Conservation (phyloP, 1,139 yeast species). For the Saccharomyces hybrid region DNA sequence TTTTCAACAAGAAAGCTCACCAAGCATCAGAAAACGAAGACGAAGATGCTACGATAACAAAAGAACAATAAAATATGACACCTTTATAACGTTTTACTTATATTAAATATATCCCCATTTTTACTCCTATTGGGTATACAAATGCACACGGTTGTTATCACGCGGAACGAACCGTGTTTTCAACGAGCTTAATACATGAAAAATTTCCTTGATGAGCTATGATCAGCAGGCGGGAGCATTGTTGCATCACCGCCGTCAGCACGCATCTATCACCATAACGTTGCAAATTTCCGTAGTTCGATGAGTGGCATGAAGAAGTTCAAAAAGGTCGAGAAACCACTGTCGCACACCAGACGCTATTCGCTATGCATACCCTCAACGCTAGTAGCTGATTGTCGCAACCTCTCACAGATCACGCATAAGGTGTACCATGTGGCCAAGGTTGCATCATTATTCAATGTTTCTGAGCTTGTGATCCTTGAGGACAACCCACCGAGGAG, state of each 20-base stretch:
- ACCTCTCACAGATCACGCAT: conserved; percentile 65
- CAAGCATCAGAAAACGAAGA: conserved; percentile 28
- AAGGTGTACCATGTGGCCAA: conserved; percentile 73
- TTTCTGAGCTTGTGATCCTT: conserved; percentile 65
- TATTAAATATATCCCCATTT: background rate
- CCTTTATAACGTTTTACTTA: conserved; percentile 3
- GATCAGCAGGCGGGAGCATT: background rate
- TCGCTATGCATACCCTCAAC: conserved; percentile 63
- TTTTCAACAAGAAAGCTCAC: conserved; percentile 34
- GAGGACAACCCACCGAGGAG: conserved; percentile 34
- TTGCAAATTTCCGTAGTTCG: background rate
- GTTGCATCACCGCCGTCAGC: background rate
- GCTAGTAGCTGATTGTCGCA: conserved; percentile 50
- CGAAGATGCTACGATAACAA: conserved; percentile 3
- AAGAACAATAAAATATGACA: conserved; percentile 2
- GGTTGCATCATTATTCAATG: conserved; percentile 59
- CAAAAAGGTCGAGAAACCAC: conserved; percentile 21
- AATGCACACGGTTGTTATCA: background rate
- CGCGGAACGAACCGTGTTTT: background rate
- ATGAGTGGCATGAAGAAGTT: conserved; percentile 9
- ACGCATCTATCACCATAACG: background rate
- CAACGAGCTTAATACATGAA: background rate
- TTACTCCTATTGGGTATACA: background rate
- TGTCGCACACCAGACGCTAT: conserved; percentile 29
- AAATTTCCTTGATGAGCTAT: background rate